A percentile compares a stretch with the other conserved stretches of the same genome.
These are phyloP conservation scores for Clavispora asparagi DNA, from an alignment of 805 yeast species.

Conservation along the genomic window DNA sequence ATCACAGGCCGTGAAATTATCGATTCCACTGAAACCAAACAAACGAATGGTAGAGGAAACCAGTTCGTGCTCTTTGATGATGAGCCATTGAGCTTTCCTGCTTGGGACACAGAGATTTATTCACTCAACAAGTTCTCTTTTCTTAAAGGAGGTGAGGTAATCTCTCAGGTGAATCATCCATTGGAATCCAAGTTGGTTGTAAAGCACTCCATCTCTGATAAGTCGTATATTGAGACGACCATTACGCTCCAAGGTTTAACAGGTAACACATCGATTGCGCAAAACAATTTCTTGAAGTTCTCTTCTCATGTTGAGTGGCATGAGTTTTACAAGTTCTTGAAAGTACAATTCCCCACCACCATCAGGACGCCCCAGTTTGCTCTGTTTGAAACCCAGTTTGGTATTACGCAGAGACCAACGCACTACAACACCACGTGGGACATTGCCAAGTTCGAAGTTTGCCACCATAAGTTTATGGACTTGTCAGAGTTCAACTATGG, in stretches of 20 bases:
- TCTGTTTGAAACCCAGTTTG: constrained; percentile 90
- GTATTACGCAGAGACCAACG: constrained; percentile 86
- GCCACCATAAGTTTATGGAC: constrained; percentile 92
- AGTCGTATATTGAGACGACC: constrained; percentile 57
- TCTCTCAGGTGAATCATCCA: constrained; percentile 46
- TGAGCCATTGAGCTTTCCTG: constrained; percentile 86
- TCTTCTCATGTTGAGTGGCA: constrained; percentile 69
- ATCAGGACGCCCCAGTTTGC: constrained; percentile 66
- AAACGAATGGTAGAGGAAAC: constrained; percentile 60
- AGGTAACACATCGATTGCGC: constrained; percentile 27
- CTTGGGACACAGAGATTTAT: constrained; percentile 96
- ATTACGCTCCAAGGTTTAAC: constrained; percentile 65
- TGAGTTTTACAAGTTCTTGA: constrained; percentile 80
- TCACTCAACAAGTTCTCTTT: constrained; percentile 69
- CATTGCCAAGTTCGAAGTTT: constrained; percentile 91
- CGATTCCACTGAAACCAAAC: constrained; percentile 49
- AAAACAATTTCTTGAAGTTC: constrained; percentile 33
- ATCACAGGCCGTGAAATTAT: constrained; percentile 57
- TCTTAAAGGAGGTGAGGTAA: constrained; percentile 33
- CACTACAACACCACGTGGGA: constrained; percentile 97
- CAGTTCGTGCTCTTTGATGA: constrained; percentile 82
- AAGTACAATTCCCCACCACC: constrained; percentile 92
- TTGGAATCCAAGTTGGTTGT: constrained; percentile 61
- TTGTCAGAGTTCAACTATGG: constrained; percentile 84
- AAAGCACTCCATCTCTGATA: constrained; percentile 51